Percentiles rank a stretch among this genome's conserved stretches.
Evolutionary conservation across 192 early-diverging fungal species (phyloP).

Genomic region (Coemansia sp.): DNA sequence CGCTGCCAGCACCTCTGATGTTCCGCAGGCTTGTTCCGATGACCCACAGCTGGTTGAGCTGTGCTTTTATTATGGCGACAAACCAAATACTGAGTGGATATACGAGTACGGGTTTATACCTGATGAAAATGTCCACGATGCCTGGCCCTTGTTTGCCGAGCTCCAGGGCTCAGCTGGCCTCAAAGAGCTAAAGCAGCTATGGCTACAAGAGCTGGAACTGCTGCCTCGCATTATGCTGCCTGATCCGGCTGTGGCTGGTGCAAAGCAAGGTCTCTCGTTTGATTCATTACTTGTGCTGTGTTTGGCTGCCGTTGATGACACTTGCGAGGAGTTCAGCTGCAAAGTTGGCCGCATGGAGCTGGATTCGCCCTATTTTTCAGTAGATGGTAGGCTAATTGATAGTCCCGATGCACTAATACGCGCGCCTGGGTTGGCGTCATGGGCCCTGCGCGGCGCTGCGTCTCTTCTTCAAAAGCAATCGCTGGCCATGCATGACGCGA

Average conservation of each 20-base stretch:
- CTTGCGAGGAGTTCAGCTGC: constrained; percentile 7
- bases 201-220: constrained; percentile 30
- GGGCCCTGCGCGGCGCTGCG: constrained; percentile 6
- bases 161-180: constrained; percentile 15
- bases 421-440: constrained; percentile 10
- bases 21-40: background rate
- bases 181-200: constrained; percentile 22
- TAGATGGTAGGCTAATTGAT: constrained; percentile 17
- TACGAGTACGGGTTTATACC: constrained; percentile 45
- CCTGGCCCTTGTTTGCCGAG: constrained; percentile 32
- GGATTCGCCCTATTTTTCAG: constrained; percentile 15
- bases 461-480: background rate
- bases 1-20: background rate
- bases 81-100: constrained; percentile 38
- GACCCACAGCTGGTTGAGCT: constrained; percentile 11
- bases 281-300: constrained; percentile 20
- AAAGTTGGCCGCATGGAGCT: constrained; percentile 10
- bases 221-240: constrained; percentile 16
- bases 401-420: constrained; percentile 19
- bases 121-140: constrained; percentile 12
- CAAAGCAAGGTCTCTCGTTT: background rate
- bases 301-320: constrained; percentile 25
- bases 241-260: background rate
- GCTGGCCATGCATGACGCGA: constrained; percentile 5
- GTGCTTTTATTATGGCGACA: constrained; percentile 27